Evolutionary conservation across 345 rosid genomes (phyloP).

Genomic region (Populus simonii): DNA sequence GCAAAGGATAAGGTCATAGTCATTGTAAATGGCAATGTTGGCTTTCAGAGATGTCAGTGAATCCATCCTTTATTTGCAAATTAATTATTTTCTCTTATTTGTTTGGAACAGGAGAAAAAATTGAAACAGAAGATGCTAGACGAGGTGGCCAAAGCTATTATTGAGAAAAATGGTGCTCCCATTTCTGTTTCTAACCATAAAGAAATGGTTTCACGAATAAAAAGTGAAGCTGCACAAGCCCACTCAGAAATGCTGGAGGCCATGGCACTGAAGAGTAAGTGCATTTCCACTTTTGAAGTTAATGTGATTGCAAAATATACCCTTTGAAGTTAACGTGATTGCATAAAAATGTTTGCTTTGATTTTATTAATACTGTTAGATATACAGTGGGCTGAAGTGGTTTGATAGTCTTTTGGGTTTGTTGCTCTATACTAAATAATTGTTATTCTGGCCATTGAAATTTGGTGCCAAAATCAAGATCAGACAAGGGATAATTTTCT

Average conservation of each 20-base stretch:
- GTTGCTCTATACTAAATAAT: neutral
- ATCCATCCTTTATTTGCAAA: neutral
- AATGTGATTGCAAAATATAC: neutral
- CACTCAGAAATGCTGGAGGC: conserved; percentile 47
- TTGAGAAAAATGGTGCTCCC: conserved; percentile 44
- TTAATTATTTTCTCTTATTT: neutral
- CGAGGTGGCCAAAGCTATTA: conserved; percentile 56
- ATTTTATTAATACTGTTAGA: neutral
- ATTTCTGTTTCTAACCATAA: conserved; percentile 45
- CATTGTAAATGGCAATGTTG: neutral
- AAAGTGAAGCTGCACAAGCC: conserved; percentile 49
- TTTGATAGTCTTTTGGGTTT: neutral
- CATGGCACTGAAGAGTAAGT: conserved; percentile 42
- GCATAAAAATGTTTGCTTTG: neutral
- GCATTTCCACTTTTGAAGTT: neutral
- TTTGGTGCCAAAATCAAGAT: neutral
- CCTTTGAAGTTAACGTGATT: neutral
- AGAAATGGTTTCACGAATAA: conserved; percentile 43
- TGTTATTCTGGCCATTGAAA: neutral
- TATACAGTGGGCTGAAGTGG: neutral
- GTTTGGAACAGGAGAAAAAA: conserved; percentile 50
- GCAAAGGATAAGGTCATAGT: conserved; percentile 62
- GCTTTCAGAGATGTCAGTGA: neutral
- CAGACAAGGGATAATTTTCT: neutral
- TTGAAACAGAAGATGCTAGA: conserved; percentile 49